These are phyloP conservation scores for Xylaria telfairii DNA, from an alignment of 495 filamentous ascomycete species.

Conservation along the genomic window DNA sequence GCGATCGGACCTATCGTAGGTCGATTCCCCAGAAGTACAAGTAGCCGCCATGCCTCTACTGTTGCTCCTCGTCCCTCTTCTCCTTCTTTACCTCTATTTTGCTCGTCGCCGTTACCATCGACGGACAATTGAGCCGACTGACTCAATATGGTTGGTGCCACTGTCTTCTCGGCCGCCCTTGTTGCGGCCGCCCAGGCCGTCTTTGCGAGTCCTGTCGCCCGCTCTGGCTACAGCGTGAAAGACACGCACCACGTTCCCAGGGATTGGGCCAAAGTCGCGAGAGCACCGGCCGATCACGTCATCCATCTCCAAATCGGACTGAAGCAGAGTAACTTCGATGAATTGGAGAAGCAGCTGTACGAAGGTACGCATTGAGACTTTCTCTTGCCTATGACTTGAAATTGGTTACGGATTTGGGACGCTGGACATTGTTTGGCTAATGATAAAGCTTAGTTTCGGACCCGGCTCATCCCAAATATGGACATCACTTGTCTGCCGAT, in stretches of 20 bases:
- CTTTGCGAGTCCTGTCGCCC: constrained; percentile 41
- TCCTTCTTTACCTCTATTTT: neutral
- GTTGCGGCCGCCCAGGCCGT: constrained; percentile 34
- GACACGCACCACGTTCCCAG: constrained; percentile 56
- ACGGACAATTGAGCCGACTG: constrained; percentile 1
- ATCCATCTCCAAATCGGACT: constrained; percentile 45
- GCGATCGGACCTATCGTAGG: constrained; percentile 1
- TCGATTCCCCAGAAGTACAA: constrained; percentile 8
- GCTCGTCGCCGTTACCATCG: neutral
- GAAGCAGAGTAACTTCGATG: constrained; percentile 49
- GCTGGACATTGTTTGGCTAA: constrained; percentile 30
- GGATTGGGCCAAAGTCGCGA: constrained; percentile 53
- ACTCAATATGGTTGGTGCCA: constrained; percentile 37
- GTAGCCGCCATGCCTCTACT: constrained; percentile 1
- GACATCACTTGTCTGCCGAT: constrained; percentile 59
- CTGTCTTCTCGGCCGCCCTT: constrained; percentile 36
- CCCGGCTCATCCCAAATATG: constrained; percentile 60
- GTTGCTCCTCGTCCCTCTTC: neutral
- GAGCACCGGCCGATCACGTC: constrained; percentile 52
- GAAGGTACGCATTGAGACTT: constrained; percentile 38
- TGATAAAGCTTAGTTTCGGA: constrained; percentile 59
- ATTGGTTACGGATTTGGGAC: constrained; percentile 34
- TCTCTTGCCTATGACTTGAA: constrained; percentile 29
- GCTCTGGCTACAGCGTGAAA: constrained; percentile 58
- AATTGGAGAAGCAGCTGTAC: constrained; percentile 59